Evolutionary conservation across 2,329 filamentous ascomycete species (phyloP).

Genomic region (Paraphoma chrysanthemicola): DNA sequence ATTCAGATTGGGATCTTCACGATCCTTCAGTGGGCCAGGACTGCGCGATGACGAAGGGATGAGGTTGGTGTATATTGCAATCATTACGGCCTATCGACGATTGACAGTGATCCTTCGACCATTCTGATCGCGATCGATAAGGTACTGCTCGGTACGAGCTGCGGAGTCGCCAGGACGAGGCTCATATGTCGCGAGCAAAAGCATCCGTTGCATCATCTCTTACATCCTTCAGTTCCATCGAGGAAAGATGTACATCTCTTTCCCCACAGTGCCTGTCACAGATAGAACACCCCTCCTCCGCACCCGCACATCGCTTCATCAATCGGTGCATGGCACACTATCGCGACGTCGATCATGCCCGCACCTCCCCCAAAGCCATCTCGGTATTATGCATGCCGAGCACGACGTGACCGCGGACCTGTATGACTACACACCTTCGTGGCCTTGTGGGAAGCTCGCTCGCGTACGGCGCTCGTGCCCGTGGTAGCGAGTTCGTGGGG

Average conservation of each 20-base stretch:
- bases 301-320: background rate
- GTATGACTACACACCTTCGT: background rate
- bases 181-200: slow-evolving; percentile 7
- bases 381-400: slow-evolving; percentile 3
- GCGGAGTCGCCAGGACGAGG: no score
- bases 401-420: background rate
- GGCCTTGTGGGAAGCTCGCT: background rate
- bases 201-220: slow-evolving; percentile 4
- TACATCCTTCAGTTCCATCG: background rate
- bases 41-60: background rate
- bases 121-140: no score
- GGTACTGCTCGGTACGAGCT: no score
- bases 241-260: background rate
- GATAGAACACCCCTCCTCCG: background rate
- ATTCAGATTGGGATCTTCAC: no score
- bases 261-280: background rate
- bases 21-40: no score
- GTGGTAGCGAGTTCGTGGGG: slow-evolving; percentile 8
- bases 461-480: background rate
- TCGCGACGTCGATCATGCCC: background rate
- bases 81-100: no score
- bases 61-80: background rate
- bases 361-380: background rate
- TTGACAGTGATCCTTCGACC: no score
- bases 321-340: background rate